phyloP scores from a whole-genome alignment of 2,329 filamentous ascomycete species.

The Xylariaceae sp. region DNA sequence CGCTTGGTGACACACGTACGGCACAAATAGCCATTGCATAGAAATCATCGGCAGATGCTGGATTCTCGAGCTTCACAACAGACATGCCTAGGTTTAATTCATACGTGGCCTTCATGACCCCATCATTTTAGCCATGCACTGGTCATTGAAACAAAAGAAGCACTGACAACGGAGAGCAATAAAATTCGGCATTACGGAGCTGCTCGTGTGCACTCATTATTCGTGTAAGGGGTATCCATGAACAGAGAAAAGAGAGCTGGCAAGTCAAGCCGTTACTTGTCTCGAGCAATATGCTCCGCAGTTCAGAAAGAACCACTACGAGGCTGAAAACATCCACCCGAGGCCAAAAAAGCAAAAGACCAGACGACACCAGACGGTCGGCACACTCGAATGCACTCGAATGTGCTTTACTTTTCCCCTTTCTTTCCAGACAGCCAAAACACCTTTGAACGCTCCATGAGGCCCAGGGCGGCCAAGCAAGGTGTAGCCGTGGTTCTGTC shows the following conservation, averaged over 20 bases:
- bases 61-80: no score
- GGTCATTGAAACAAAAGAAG: no score
- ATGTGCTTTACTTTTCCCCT: conserved; percentile 6
- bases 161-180: no score
- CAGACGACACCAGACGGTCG: neutral
- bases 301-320: neutral
- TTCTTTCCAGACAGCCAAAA: conserved; percentile 10
- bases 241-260: conserved; percentile 11
- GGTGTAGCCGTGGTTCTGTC: conserved; percentile 2
- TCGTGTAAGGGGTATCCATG: conserved; percentile 27
- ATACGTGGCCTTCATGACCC: no score
- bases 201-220: conserved; percentile 16
- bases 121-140: no score
- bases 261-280: conserved; percentile 3
- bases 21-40: no score
- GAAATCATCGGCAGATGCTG: no score
- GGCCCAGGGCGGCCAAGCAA: neutral
- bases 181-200: conserved; percentile 24
- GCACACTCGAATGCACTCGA: conserved; percentile 2
- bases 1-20: no score
- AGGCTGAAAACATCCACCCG: conserved; percentile 9
- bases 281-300: neutral
- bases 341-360: conserved; percentile 1
- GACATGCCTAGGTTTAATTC: no score
- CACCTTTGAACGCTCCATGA: conserved; percentile 7